A percentile compares a stretch with the other conserved stretches of the same genome.
Evolutionary conservation across 257 asterid species (phyloP).

Genomic region (Fraxinus americana): DNA sequence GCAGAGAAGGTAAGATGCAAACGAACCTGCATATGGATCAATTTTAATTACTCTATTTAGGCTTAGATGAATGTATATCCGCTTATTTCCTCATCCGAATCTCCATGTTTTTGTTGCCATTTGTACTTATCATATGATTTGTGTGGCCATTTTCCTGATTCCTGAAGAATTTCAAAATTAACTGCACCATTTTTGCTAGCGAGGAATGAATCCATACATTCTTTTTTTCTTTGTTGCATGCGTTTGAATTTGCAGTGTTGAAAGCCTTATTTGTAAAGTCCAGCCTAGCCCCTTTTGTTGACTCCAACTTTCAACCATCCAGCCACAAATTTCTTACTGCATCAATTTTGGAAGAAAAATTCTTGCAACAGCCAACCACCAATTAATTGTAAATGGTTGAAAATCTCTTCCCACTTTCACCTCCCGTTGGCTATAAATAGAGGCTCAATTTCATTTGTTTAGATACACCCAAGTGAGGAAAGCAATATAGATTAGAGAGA

Average conservation of each 20-base stretch:
- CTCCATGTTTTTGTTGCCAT: neutral
- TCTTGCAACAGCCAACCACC: too few relatives aligned
- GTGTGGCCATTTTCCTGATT: neutral
- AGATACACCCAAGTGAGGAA: too few relatives aligned
- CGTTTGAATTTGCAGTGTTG: neutral
- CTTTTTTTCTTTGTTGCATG: neutral
- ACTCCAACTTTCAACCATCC: too few relatives aligned
- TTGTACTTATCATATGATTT: neutral
- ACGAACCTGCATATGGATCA: conserved; percentile 12
- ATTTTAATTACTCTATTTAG: conserved; percentile 3
- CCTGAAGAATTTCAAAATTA: neutral
- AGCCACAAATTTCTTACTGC: too few relatives aligned
- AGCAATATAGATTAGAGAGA: too few relatives aligned
- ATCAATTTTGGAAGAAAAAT: too few relatives aligned
- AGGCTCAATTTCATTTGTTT: too few relatives aligned
- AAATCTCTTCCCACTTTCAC: too few relatives aligned
- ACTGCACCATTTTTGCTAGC: neutral
- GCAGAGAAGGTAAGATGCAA: conserved; percentile 67
- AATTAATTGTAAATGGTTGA: too few relatives aligned
- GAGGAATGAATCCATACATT: neutral
- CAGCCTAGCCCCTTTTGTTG: too few relatives aligned
- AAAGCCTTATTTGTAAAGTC: too few relatives aligned
- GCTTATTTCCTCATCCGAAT: neutral
- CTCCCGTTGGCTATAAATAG: too few relatives aligned
- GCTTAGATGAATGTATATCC: conserved; percentile 4